A percentile compares a stretch with the other conserved stretches of the same genome.
Evolutionary conservation across 768 basidiomycete genomes (phyloP).

Genomic region (Tubosaeta brunneosetosa): DNA sequence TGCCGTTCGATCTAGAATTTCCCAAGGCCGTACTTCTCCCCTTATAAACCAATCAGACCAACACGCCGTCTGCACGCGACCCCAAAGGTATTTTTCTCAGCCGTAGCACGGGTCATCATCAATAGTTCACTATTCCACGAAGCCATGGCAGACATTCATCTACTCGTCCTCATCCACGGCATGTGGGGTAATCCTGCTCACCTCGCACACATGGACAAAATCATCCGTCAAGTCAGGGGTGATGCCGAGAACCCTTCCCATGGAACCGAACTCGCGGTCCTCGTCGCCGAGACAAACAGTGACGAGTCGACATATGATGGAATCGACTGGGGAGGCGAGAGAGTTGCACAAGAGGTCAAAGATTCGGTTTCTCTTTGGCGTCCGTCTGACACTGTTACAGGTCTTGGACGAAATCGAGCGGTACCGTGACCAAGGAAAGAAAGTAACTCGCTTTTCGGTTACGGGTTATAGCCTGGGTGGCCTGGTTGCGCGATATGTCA

Average conservation of each 20-base stretch:
- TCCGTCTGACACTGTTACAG: constrained; percentile 32
- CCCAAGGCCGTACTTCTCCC: neutral
- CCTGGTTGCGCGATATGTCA: constrained; percentile 70
- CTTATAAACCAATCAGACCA: neutral
- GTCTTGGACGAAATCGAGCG: constrained; percentile 51
- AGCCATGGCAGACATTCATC: constrained; percentile 32
- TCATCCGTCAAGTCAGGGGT: constrained; percentile 44
- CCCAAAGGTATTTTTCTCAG: constrained; percentile 2
- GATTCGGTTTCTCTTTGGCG: neutral
- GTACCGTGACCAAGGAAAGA: constrained; percentile 48
- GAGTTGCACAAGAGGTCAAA: constrained; percentile 72
- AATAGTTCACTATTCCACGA: neutral
- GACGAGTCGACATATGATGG: constrained; percentile 76
- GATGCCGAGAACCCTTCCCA: constrained; percentile 21
- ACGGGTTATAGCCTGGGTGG: constrained; percentile 83
- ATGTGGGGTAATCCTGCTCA: constrained; percentile 82
- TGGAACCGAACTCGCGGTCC: constrained; percentile 49
- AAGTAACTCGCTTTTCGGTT: constrained; percentile 65
- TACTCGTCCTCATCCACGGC: constrained; percentile 48
- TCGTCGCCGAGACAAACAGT: constrained; percentile 62
- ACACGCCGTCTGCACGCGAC: constrained; percentile 2
- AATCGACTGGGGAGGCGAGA: constrained; percentile 78
- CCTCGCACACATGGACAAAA: constrained; percentile 52
- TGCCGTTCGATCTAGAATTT: neutral
- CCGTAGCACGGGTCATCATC: neutral